Evolutionary conservation across 306 rosid species (phyloP).

Genomic region (Gleditsia sinensis): DNA sequence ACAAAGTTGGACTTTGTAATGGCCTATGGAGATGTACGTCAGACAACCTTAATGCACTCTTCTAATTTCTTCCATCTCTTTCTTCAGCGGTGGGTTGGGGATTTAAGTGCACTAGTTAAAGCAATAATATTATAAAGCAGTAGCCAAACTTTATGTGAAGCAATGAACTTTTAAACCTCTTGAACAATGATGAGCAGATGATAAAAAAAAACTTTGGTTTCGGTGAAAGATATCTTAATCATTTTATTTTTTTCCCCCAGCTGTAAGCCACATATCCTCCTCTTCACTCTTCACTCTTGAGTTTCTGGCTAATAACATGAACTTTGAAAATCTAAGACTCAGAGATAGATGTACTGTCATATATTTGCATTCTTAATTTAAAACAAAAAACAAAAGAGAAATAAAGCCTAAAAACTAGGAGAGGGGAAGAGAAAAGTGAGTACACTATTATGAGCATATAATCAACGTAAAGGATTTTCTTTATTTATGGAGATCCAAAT

Average conservation of each 20-base stretch:
- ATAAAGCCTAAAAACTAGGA: conserved; percentile 73
- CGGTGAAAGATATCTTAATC: conserved; percentile 43
- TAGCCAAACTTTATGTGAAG: conserved; percentile 56
- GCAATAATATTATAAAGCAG: conserved; percentile 55
- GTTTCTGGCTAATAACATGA: conserved; percentile 35
- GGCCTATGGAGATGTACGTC: conserved; percentile 27
- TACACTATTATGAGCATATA: conserved; percentile 38
- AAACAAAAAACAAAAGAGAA: too few species aligned
- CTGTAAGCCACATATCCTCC: conserved; percentile 45
- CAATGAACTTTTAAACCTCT: conserved; percentile 53
- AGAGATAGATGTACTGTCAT: too few species aligned
- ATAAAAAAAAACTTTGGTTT: conserved; percentile 53
- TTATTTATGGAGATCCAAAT: conserved; percentile 18
- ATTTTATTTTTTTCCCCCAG: conserved; percentile 42
- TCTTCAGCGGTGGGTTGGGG: conserved; percentile 36
- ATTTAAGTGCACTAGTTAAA: conserved; percentile 41
- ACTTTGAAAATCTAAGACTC: too few species aligned
- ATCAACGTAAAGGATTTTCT: conserved; percentile 33
- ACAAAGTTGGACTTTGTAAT: conserved; percentile 29
- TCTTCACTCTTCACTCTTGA: conserved; percentile 32
- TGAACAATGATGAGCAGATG: conserved; percentile 69
- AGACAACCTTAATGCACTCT: conserved; percentile 32
- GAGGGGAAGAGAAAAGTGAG: conserved; percentile 27
- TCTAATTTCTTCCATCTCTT: conserved; percentile 9
- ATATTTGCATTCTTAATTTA: too few species aligned